Percentiles rank a stretch among this genome's conserved stretches.
These are phyloP conservation scores for Septoria linicola DNA, from an alignment of 2,329 filamentous ascomycete species.

Conservation along the genomic window DNA sequence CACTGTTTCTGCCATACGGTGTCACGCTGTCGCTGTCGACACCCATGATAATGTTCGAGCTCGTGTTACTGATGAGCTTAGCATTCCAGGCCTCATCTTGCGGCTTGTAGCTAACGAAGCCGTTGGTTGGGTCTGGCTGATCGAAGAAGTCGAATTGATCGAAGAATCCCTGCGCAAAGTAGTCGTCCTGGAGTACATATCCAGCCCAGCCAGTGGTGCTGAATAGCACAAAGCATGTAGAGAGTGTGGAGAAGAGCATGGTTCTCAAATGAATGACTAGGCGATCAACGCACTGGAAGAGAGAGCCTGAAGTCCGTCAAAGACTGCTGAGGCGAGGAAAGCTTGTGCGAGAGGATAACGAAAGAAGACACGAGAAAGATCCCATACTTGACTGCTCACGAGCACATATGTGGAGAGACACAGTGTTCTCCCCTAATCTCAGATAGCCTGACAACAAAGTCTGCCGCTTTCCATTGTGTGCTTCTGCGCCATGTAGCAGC, in stretches of 20 bases:
- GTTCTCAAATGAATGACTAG: slow-evolving; percentile 4
- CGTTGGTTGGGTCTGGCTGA: slow-evolving; percentile 66
- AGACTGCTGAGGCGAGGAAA: background rate
- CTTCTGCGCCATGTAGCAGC: background rate
- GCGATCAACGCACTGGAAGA: slow-evolving; percentile 7
- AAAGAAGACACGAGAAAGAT: background rate
- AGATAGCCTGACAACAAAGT: background rate
- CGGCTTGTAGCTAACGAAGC: slow-evolving; percentile 69
- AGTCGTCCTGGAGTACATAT: slow-evolving; percentile 49
- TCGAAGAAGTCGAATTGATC: slow-evolving; percentile 55
- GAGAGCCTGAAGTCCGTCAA: background rate
- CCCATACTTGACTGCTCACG: background rate
- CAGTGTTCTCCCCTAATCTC: slow-evolving; percentile 1
- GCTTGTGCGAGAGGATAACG: background rate
- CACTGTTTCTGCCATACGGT: slow-evolving; percentile 63
- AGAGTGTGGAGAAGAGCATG: slow-evolving; percentile 19
- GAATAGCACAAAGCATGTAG: slow-evolving; percentile 22
- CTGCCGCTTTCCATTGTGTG: slow-evolving; percentile 5
- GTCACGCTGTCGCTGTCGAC: slow-evolving; percentile 43
- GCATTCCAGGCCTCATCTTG: slow-evolving; percentile 51
- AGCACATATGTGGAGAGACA: background rate
- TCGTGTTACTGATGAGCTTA: slow-evolving; percentile 29
- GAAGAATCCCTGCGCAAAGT: slow-evolving; percentile 49
- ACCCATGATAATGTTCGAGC: slow-evolving; percentile 34
- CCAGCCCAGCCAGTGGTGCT: slow-evolving; percentile 32